Evolutionary conservation across 176 grass and related monocot genomes (phyloP).

Genomic region (Paspalum notatum): DNA sequence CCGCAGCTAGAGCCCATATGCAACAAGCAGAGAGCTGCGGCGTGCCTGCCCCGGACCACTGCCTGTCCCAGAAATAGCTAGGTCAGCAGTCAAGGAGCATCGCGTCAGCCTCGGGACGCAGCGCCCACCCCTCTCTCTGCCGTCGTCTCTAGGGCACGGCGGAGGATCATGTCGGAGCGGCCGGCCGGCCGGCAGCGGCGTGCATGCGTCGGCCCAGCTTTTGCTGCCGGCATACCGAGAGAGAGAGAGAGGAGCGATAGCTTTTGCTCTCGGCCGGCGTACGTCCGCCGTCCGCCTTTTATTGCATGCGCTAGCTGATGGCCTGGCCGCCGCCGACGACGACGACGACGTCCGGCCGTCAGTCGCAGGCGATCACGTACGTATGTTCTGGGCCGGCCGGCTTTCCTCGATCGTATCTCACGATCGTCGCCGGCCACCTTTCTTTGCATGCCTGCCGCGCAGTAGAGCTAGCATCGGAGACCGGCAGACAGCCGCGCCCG

Average conservation of each 20-base stretch:
- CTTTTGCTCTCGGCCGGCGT: background rate
- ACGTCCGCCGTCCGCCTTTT: background rate
- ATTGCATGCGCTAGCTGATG: background rate
- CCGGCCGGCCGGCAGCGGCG: conserved; percentile 33
- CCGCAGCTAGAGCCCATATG: too few species aligned
- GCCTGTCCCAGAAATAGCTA: conserved; percentile 6
- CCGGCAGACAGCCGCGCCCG: conserved; percentile 25
- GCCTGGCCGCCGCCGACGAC: too few species aligned
- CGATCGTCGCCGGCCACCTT: background rate
- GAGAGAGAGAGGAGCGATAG: too few species aligned
- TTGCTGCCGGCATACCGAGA: background rate
- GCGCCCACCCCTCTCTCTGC: conserved; percentile 1
- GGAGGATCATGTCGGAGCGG: too few species aligned
- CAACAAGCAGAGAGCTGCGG: too few species aligned
- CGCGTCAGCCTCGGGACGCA: conserved; percentile 55
- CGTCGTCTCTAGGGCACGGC: too few species aligned
- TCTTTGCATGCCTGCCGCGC: background rate
- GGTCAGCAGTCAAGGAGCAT: conserved; percentile 51
- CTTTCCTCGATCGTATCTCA: background rate
- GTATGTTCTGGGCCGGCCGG: background rate
- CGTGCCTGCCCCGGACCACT: conserved; percentile 17
- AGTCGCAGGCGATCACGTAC: conserved; percentile 26
- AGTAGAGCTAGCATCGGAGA: background rate
- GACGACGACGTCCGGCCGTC: background rate
- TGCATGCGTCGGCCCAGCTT: conserved; percentile 31